A percentile compares a stretch with the other conserved stretches of the same genome.
Conservation (phyloP, 768 basidiomycete genomes). For the Polyporus arcularius region DNA sequence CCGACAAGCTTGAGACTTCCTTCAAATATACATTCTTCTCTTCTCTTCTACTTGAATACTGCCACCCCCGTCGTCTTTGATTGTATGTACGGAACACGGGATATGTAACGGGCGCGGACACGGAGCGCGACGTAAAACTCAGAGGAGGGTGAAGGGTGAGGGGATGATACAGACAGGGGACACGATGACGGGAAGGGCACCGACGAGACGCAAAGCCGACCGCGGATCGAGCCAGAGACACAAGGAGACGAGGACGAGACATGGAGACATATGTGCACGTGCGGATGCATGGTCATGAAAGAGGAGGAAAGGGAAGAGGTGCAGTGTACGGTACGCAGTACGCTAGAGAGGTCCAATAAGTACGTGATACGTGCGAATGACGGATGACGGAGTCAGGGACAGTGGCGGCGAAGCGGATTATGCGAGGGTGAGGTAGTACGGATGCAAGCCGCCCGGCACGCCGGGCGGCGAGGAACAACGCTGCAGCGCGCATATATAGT, state of each 20-base stretch:
- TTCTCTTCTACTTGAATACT: constrained; percentile 21
- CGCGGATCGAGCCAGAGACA: background rate
- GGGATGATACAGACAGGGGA: constrained; percentile 16
- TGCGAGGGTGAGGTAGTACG: constrained; percentile 10
- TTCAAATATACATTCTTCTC: constrained; percentile 23
- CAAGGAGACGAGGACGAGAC: constrained; percentile 7
- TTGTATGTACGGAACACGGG: constrained; percentile 13
- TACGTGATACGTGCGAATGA: background rate
- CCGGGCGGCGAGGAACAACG: constrained; percentile 13
- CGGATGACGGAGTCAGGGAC: background rate
- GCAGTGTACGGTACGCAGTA: constrained; percentile 6
- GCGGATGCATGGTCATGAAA: background rate
- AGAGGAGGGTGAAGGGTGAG: background rate
- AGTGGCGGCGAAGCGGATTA: constrained; percentile 5
- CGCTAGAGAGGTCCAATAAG: constrained; percentile 13
- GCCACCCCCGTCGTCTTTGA: constrained; percentile 17
- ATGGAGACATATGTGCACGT: constrained; percentile 6
- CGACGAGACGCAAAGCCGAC: constrained; percentile 11
- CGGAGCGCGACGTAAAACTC: constrained; percentile 1
- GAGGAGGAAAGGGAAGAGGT: background rate
- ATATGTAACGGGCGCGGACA: constrained; percentile 5
- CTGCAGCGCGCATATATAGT: constrained; percentile 19
- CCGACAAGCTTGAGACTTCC: background rate
- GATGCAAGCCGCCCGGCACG: constrained; percentile 9
- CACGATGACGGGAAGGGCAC: background rate